Conservation (phyloP, 305 asterid genomes). For the Fraxinus sp. region DNA sequence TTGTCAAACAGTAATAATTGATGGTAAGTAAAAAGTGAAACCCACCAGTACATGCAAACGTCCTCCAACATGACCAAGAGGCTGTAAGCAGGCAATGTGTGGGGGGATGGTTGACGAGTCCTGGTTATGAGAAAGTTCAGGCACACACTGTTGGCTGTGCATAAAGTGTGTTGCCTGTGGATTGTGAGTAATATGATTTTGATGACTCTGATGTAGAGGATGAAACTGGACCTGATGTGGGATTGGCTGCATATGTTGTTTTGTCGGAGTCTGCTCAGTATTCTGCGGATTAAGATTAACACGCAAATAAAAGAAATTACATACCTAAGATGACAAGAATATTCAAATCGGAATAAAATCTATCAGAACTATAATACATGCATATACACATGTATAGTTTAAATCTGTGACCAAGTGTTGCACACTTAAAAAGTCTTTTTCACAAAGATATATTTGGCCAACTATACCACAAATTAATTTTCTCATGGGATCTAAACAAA, state of each 20-base stretch:
- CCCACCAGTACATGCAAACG: not conserved
- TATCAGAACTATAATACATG: not conserved
- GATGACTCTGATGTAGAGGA: conserved; percentile 60
- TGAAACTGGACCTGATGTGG: conserved; percentile 67
- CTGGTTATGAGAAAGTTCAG: conserved; percentile 72
- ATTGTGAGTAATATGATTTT: conserved; percentile 60
- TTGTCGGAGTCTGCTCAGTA: conserved; percentile 53
- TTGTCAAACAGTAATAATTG: not conserved
- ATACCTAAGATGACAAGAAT: conserved; percentile 1
- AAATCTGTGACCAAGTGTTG: conserved; percentile 1
- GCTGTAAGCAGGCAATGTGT: conserved; percentile 18
- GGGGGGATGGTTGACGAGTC: conserved; percentile 60
- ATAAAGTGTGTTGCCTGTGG: conserved; percentile 60
- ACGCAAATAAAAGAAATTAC: not conserved
- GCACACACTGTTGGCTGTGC: conserved; percentile 72
- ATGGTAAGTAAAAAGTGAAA: not conserved
- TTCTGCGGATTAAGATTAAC: conserved; percentile 34
- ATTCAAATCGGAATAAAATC: not conserved
- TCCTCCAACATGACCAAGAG: not conserved
- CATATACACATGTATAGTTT: not conserved
- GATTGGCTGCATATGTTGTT: conserved; percentile 65
- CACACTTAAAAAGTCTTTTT: not conserved
- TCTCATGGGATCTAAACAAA: not conserved
- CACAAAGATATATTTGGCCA: not conserved
- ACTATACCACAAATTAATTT: not conserved